Evolutionary conservation across 148 eudicot species (phyloP), one percentile per base, ranked within the genome.

Genomic region (Silene uniflora): DNA sequence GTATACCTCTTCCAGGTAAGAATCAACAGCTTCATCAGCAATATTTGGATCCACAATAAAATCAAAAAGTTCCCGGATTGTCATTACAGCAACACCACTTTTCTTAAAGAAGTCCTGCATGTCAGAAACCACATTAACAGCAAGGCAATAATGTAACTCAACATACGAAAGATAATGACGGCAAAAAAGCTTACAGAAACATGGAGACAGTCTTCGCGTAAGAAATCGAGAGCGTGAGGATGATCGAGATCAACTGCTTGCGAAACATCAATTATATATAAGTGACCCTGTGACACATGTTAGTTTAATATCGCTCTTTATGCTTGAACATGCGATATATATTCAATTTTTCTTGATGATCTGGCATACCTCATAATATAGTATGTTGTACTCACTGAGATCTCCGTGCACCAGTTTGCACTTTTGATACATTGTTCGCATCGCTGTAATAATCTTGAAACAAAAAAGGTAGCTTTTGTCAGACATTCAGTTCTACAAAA

Each of bases 241-340:
- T 95, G 99, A 83, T 95, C 99, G 75, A 92, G 97, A 84, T 92
- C 99, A 86, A 95, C 99, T 70, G 99, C 27, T 88, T 95, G 99
- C 55, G 99, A 95, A 69, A 92, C 99, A 80, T 95, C 99, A 79
- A 92, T 95, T 42, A 95, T 84, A 76, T 90, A 91, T 85, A 95
- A 83, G 78, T 95, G 99, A 78, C 96, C 99, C 99, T 95, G 87
- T 59, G 82, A 70, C 12, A 59, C 5, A 63, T 22, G 25, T 17
- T 22, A 10, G 44, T 73, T 44, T 42, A 25, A 67, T 13, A 32
- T 42, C 24, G 39, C 56, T 62, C 25, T 14, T 58, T 5, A 68
- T 1, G n/a, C 17, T 49, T 64, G 39, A 8, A 71, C 42, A 23
- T 18, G 13, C 7, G 21, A 5, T 42, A 19, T 22, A 23, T 7